Evolutionary conservation across 2,329 filamentous ascomycete genomes (phyloP).

Genomic region (Colletotrichum tabaci): DNA sequence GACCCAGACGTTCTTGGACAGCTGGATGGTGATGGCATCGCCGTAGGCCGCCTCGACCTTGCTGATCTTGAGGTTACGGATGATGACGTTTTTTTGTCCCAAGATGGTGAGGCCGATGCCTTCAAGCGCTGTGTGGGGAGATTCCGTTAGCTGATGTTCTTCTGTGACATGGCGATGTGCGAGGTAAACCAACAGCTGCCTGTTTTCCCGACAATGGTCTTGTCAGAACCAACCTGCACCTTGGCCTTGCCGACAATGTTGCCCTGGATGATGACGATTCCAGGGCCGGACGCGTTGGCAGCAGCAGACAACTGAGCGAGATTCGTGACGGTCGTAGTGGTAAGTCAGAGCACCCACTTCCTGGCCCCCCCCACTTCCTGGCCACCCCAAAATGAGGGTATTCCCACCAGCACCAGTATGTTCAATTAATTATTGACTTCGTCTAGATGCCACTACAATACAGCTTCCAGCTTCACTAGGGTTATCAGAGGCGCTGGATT

Average conservation of each 20-base stretch:
- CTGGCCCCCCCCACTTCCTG: no score
- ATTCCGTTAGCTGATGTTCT: background rate
- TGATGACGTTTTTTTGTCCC: conserved; percentile 67
- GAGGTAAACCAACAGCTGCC: conserved; percentile 42
- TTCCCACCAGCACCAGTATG: no score
- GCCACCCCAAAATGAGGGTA: no score
- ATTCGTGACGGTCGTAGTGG: conserved; percentile 62
- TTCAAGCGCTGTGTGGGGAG: conserved; percentile 44
- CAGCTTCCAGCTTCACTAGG: no score
- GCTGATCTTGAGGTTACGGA: conserved; percentile 70
- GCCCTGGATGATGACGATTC: conserved; percentile 54
- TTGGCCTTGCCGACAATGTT: conserved; percentile 54
- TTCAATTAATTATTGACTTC: no score
- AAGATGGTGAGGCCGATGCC: conserved; percentile 66
- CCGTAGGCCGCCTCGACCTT: conserved; percentile 68
- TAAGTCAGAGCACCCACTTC: no score
- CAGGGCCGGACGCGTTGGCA: conserved; percentile 55
- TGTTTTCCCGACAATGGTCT: conserved; percentile 56
- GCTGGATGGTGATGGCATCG: conserved; percentile 70
- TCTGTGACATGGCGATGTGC: background rate
- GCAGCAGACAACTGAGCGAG: conserved; percentile 61
- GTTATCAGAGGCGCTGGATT: no score
- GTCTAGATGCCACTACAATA: no score
- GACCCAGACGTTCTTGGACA: conserved; percentile 71
- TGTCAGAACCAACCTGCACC: conserved; percentile 57